These are phyloP conservation scores for Alternaria sp. DNA, from an alignment of 2,329 filamentous ascomycete genomes.

Conservation along the genomic window DNA sequence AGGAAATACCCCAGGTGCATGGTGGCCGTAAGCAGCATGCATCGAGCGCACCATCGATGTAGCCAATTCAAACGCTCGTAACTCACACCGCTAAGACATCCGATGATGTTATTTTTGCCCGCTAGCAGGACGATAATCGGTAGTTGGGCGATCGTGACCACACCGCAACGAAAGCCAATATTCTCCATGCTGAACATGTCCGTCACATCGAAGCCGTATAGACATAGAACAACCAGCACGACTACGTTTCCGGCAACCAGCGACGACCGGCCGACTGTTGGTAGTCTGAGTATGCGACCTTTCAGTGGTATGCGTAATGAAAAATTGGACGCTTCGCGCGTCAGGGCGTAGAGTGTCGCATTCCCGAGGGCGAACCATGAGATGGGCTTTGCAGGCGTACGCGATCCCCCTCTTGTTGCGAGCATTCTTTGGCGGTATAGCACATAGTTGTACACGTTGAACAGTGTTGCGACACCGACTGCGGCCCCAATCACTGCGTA, in stretches of 20 bases:
- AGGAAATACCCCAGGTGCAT: slow-evolving; percentile 75
- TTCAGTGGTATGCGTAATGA: slow-evolving; percentile 48
- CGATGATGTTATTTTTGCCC: slow-evolving; percentile 65
- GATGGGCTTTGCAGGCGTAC: slow-evolving; percentile 61
- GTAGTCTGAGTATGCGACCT: slow-evolving; percentile 46
- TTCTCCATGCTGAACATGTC: slow-evolving; percentile 60
- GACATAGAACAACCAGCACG: slow-evolving; percentile 61
- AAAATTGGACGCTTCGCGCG: slow-evolving; percentile 60
- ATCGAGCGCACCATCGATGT: slow-evolving; percentile 74
- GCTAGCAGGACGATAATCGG: slow-evolving; percentile 63
- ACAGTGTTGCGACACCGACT: slow-evolving; percentile 52
- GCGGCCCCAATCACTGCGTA: slow-evolving; percentile 58
- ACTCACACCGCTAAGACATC: slow-evolving; percentile 65
- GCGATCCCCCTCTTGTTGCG: slow-evolving; percentile 46
- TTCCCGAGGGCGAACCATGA: slow-evolving; percentile 54
- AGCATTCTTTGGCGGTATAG: slow-evolving; percentile 60
- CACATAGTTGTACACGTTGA: slow-evolving; percentile 56
- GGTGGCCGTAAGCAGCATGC: slow-evolving; percentile 70
- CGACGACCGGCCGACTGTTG: slow-evolving; percentile 47
- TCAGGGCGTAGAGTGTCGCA: slow-evolving; percentile 61
- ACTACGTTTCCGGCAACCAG: slow-evolving; percentile 56
- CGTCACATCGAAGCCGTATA: slow-evolving; percentile 60
- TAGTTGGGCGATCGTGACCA: slow-evolving; percentile 60
- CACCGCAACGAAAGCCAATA: slow-evolving; percentile 63
- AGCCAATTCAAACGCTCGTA: slow-evolving; percentile 76